Base-by-base conservation (phyloP, 139 green algal species). In the Tetraselmis striata region DNA sequence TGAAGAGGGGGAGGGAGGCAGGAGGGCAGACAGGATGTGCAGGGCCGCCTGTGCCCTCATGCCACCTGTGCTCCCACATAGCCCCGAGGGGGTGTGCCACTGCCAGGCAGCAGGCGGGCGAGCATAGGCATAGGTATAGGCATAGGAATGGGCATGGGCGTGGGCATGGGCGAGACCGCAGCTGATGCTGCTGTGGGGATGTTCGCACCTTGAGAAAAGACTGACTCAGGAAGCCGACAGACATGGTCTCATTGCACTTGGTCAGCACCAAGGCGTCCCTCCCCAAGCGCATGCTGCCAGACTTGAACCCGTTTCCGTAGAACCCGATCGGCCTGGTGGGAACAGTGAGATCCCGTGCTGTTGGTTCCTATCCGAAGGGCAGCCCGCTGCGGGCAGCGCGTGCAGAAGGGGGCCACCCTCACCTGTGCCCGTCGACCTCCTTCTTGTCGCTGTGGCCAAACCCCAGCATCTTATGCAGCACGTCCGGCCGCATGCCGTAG, bases 301-400 rank as follows among this genome's bases (percentile, higher is more conserved):
- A 87, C 82, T 92, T 92, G 85, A 92, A 92, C n/a, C 89, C 89
- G 67, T 92, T 92, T 23, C 88, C 88, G 85, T 92, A 91, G 59
- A 83, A 80, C 1, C 82, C 87, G 78, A 90, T 87, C 45, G 80
- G 28, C 77, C 79, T 84, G 31, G 45, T 67, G 45, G 5, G 45
- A 67, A 67, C 45, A 67, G 18, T 25, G 45, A 25, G 45, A 67
- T 67, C n/a, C n/a, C n/a, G n/a, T n/a, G n/a, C n/a, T n/a, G n/a
- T n/a, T n/a, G n/a, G n/a, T n/a, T n/a, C n/a, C n/a, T n/a, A n/a
- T n/a, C n/a, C n/a, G n/a, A n/a, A n/a, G n/a, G n/a, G n/a, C n/a
- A n/a, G n/a, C n/a, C n/a, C n/a, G n/a, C n/a, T n/a, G n/a, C n/a
- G n/a, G n/a, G n/a, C n/a, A n/a, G n/a, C n/a, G 45, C 45, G 18